Base-by-base conservation (phyloP, 768 basidiomycete species). In the Hemileccinum rubropunctum region DNA sequence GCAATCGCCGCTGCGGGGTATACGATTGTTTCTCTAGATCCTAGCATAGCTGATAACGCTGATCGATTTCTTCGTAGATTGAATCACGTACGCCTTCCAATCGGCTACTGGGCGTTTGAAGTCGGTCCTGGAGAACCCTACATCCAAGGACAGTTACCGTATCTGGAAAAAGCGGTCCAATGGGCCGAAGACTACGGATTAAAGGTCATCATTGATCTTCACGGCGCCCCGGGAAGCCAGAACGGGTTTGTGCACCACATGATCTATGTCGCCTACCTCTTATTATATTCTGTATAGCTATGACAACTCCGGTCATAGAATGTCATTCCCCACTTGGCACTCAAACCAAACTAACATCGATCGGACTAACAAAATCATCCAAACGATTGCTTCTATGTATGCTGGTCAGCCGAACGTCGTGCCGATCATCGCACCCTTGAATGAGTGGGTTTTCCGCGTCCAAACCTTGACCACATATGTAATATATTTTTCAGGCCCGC, bases 101-200 rank as follows among this genome's bases (percentile, higher is more conserved):
- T 95, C 38, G 93, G 91, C 12, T 95, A 89, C 66, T 95, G 90
- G 90, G 91, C 88, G 1, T 91, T 85, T 59, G 90, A 94, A 50
- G 82, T 91, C 32, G 76, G 79, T 18, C 73, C 75, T 12, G 88
- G 88, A 5, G 86, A 92, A 59, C 91, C 91, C 7, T 91, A 78
- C 64, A 80, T 89, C 50, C 78, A 81, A 67, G 89, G 89, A 12
- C 89, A 91, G 64, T 71, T 87, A 30, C 76, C 82, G 17, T 91
- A 86, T 68, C 71, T 91, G 18, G 56, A 73, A 53, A 77, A 82
- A 35, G 88, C 88, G 8, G 76, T 88, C 39, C 63, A 63, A 20
- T 92, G 90, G 83, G 92, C 93, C 2, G 68, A 69, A 39, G 74
- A 75, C 21, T 67, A 88, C 57, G 83, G 84, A 9, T 64, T 98